Percentiles rank a stretch among this genome's conserved stretches.
Conservation (phyloP, 305 asterid genomes). For the Fraxinus velutina region DNA sequence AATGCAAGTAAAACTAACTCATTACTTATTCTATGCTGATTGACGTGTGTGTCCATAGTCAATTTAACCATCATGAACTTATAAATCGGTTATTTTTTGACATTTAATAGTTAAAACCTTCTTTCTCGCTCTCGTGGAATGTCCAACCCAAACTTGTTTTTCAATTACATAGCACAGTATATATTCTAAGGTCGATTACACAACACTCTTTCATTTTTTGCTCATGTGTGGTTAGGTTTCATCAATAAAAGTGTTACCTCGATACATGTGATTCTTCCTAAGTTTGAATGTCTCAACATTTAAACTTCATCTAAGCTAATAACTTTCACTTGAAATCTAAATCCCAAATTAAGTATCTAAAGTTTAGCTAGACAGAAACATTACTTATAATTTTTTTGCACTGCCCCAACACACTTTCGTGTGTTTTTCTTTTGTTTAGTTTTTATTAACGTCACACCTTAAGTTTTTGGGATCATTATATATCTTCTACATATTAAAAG, state of each 20-base stretch:
- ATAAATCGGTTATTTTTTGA: too few relatives aligned
- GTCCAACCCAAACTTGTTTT: too few relatives aligned
- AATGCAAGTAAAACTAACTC: too few relatives aligned
- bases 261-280: background rate
- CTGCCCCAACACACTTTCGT: background rate
- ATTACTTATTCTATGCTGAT: too few relatives aligned
- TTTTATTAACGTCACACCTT: background rate
- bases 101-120: too few relatives aligned
- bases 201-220: background rate
- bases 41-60: too few relatives aligned
- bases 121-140: too few relatives aligned
- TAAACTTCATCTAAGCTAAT: background rate
- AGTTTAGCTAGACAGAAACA: background rate
- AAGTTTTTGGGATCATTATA: background rate
- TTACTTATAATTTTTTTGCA: background rate
- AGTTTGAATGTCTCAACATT: background rate
- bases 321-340: background rate
- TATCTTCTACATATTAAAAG: too few relatives aligned
- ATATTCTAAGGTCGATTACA: background rate
- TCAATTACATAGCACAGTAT: too few relatives aligned
- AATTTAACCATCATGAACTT: too few relatives aligned
- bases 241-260: background rate
- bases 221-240: background rate
- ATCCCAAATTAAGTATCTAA: background rate
- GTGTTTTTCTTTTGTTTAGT: background rate